Base-by-base conservation (phyloP, 257 asterid species). In the Solanum paucissectum region DNA sequence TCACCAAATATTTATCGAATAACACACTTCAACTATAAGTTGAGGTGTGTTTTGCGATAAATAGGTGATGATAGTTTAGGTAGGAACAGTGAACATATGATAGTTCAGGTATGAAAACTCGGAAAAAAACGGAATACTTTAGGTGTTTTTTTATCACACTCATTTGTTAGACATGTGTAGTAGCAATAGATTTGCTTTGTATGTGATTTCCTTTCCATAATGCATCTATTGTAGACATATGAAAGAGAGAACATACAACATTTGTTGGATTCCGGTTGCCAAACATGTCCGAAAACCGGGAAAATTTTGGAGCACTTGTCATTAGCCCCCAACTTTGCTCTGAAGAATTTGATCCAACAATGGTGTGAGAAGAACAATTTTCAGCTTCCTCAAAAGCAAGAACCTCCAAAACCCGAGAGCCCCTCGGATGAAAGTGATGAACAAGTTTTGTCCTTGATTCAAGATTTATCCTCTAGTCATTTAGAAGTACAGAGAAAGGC, bases 221-320 rank as follows among this genome's bases (percentile, higher is more conserved):
- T 83, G 4, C 60, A 20, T 79, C 5, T 32, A 12, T 83, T 88
- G 90, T 77, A 95, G 98, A 94, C 99, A 12, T 96, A 96, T 60
- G 98, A 95, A 92, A 93, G 98, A 85, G 95, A 92, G n/a, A 93
- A 96, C 92, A 96, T 94, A 87, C 94, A 94, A 32, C 88, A 92
- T 42, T 94, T 98, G 98, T 60, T 95, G 87, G 96, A 94, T 87
- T 90, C 95, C 0, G 87, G 90, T 44, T 95, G 90, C 60, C 90
- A 36, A 83, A 94, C 97, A 3, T 97, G 98, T 55, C 99, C 98
- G 1, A 95, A 95, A 89, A 91, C 95, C 0, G 98, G 99, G 14
- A 95, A 94, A 86, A 46, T 25, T 1, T 68, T 96, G 89, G 71
- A 87, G 4, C 95, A 95, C 90, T 87, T 92, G 82, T 89, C 89